Evolutionary conservation across 371 early-diverging fungal genomes (phyloP), one percentile per base, ranked within the genome.

Genomic region (Syncephalastrum racemosum): DNA sequence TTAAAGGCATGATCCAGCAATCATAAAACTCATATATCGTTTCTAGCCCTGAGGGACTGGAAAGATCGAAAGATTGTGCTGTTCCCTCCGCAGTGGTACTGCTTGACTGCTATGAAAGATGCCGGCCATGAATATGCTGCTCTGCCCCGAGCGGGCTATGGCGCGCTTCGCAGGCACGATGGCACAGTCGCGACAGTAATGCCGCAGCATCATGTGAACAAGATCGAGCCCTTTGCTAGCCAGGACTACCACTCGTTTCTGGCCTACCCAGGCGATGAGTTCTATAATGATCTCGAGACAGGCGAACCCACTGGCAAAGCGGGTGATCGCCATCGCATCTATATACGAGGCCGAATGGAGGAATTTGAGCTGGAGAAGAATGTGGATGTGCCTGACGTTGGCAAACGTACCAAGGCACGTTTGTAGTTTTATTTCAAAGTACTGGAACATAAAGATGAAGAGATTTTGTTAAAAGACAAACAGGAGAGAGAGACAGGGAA

Each of bases 81-180:
- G 31, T 78, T 85, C 36, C 89, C 89, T 18, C 90, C 90, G 14
- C 90, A 90, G 67, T 88, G 82, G 72, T 85, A 85, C 40, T 66
- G 81, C 0, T 53, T 90, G 18, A 42, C 68, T 4, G 56, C 75
- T 14, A 56, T 90, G 63, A 31, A 31, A 12, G 50, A 58, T 20
- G 56, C 64, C 15, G 31, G 69, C 18, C 42, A 59, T 4, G 52
- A 63, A 18, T 67, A 70, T 40, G 54, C 58, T 23, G 60, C 75
- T 4, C 54, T 84, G 8, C 36, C 39, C 7, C 41, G 58, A 13
- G 76, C 70, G n/a, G 79, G 79, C 4, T 22, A 66, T 25, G 71
- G 67, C 42, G 42, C 60, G 36, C 58, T 84, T 43, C 59, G 69
- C 47, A 59, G 63, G 46, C 4, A 58, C 12, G 43, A 54, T 22